These are phyloP conservation scores for Penicillium sp. DNA, from an alignment of 2,329 filamentous ascomycete genomes.

Conservation along the genomic window DNA sequence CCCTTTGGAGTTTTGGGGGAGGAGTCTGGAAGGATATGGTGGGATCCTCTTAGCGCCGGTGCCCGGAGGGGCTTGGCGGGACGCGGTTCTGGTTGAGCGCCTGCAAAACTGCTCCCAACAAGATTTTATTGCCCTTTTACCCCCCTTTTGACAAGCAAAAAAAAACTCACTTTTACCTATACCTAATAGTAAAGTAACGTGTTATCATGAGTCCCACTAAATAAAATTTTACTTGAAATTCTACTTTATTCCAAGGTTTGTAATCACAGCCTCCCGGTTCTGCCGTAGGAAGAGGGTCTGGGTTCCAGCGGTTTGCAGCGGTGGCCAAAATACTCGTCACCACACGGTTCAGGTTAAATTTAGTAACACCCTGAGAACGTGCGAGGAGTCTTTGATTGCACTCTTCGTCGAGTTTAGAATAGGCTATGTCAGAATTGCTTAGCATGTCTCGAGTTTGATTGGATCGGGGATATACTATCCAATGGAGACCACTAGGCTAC, in stretches of 20 bases:
- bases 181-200: no score
- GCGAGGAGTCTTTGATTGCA: neutral
- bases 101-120: conserved; percentile 34
- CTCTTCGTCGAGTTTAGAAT: neutral
- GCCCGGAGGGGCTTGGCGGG: conserved; percentile 47
- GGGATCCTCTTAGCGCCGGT: conserved; percentile 47
- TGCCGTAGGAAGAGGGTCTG: neutral
- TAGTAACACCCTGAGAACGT: conserved; percentile 10
- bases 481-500: neutral
- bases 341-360: conserved; percentile 12
- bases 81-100: conserved; percentile 33
- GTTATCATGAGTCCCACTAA: no score
- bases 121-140: conserved; percentile 6
- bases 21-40: conserved; percentile 33
- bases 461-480: neutral
- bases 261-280: no score
- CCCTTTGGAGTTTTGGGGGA: conserved; percentile 35
- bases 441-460: neutral
- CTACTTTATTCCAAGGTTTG: no score
- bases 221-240: no score
- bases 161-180: no score
- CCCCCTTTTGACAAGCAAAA: no score
- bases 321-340: conserved; percentile 7
- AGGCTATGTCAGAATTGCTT: neutral
- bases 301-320: conserved; percentile 1